phyloP scores from a whole-genome alignment of 2,329 filamentous ascomycete species.

The Ceratocystis variospora region DNA sequence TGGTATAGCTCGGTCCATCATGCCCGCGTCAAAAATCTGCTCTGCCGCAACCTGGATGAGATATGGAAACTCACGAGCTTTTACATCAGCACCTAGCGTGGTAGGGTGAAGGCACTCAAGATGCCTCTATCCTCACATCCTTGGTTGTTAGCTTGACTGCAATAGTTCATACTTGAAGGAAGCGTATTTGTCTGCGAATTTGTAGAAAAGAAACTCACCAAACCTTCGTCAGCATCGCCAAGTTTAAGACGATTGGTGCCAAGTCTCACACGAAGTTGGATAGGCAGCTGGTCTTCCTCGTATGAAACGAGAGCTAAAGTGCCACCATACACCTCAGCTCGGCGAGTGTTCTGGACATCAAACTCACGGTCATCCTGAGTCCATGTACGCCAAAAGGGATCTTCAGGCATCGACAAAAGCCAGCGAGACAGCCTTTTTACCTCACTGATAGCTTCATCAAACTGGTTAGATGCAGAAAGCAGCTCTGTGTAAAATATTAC shows the following conservation, averaged over 20 bases:
- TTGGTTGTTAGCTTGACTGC: conserved; percentile 13
- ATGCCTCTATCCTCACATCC: conserved; percentile 32
- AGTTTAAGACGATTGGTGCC: conserved; percentile 69
- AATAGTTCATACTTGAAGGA: neutral
- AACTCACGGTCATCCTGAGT: conserved; percentile 75
- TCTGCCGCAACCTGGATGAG: conserved; percentile 57
- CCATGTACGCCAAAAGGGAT: conserved; percentile 63
- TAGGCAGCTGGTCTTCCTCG: conserved; percentile 56
- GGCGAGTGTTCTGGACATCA: conserved; percentile 60
- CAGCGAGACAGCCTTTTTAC: conserved; percentile 65
- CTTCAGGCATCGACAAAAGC: conserved; percentile 61
- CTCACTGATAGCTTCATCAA: conserved; percentile 51
- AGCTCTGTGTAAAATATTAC: conserved; percentile 76
- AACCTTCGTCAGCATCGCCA: conserved; percentile 55
- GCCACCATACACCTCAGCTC: conserved; percentile 49
- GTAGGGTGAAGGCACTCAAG: conserved; percentile 57
- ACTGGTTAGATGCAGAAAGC: conserved; percentile 50
- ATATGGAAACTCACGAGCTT: conserved; percentile 50
- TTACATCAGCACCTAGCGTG: conserved; percentile 21
- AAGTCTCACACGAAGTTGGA: conserved; percentile 72
- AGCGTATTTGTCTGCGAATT: neutral
- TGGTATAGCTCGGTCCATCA: conserved; percentile 33
- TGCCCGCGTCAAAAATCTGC: conserved; percentile 31
- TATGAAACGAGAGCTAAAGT: conserved; percentile 37
- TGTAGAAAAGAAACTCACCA: conserved; percentile 38